Evolutionary conservation across 257 asterid genomes (phyloP).

Genomic region (Forsythia viridissima): DNA sequence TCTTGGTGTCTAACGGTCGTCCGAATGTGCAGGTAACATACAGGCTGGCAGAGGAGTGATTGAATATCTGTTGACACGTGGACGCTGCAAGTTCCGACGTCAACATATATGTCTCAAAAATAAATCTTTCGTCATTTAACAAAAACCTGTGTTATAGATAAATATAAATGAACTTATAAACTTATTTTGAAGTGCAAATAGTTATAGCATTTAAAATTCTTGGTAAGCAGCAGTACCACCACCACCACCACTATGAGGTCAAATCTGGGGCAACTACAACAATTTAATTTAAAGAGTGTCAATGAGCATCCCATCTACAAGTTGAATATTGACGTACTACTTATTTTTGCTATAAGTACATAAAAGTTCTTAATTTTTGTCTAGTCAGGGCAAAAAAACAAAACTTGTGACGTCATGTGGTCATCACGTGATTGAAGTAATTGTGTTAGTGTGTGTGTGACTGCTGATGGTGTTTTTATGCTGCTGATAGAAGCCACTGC

Average conservation of each 20-base stretch:
- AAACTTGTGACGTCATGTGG: conserved; percentile 28
- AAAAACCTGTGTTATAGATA: not conserved
- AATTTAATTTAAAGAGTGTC: too few relatives aligned
- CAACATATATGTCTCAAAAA: too few relatives aligned
- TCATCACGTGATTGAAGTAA: conserved; percentile 35
- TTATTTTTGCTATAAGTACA: conserved; percentile 20
- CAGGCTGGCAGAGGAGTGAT: too few relatives aligned
- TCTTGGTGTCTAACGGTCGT: too few relatives aligned
- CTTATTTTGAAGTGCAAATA: not conserved
- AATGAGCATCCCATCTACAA: conserved; percentile 9
- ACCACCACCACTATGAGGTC: not conserved
- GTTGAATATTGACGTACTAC: not conserved
- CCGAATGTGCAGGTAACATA: too few relatives aligned
- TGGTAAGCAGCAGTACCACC: not conserved
- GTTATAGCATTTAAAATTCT: not conserved
- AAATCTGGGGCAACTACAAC: not conserved
- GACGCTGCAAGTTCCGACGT: too few relatives aligned
- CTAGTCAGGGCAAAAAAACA: not conserved
- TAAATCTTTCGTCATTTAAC: not conserved
- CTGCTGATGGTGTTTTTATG: conserved; percentile 21
- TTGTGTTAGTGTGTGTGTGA: not conserved
- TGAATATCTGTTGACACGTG: too few relatives aligned
- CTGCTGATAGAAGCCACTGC: conserved; percentile 17
- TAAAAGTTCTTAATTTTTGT: not conserved
- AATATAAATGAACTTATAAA: not conserved